Base-by-base conservation (phyloP, 1,139 yeast species). In the Blastobotrys ciferrii region DNA sequence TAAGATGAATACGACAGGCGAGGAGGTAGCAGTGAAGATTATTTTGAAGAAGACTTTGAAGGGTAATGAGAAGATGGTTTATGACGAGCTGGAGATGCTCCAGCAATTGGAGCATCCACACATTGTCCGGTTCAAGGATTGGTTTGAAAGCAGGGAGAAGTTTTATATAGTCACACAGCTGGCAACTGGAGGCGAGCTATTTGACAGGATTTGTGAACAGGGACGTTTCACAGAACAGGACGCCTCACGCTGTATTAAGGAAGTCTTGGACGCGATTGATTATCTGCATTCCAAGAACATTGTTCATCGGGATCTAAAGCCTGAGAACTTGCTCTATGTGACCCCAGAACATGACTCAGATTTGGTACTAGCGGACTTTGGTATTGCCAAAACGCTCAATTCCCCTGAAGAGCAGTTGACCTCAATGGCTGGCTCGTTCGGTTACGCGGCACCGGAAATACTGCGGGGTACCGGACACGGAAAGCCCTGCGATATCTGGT, bases 401-500 rank as follows among this genome's bases (percentile, higher is more conserved):
- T 66, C 73, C 14, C 71, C 78, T 1, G 76, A 81, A 58, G 91
- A 87, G 55, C 76, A 82, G 54, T 73, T 91, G 51, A 84, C 81
- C 23, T 75, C 85, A 23, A 82, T 87, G 43, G 96, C 96, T 0
- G 97, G 97, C 0, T 84, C 95, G 1, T 81, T 88, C 67, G 96
- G 96, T 1, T 89, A 89, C 64, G 96, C 95, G 3, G 96, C 97
- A 0, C 97, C 97, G 0, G 97, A 89, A 64, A 92, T 89, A 3
- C 73, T 89, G 32, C 67, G 77, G 43, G 83, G 87, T 4, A 69
- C 73, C 36, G 96, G 96, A 5, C 96, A 89, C 68, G 94, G 95
- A 39, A 87, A 85, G 62, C 91, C 96, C 1, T 89, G 95, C 66
- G 97, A 89, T 64, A 77, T 89, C 41, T 89, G 97, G 97, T 84